Evolutionary conservation across 2,329 filamentous ascomycete genomes (phyloP).

Genomic region (Aspergillus bombycis): DNA sequence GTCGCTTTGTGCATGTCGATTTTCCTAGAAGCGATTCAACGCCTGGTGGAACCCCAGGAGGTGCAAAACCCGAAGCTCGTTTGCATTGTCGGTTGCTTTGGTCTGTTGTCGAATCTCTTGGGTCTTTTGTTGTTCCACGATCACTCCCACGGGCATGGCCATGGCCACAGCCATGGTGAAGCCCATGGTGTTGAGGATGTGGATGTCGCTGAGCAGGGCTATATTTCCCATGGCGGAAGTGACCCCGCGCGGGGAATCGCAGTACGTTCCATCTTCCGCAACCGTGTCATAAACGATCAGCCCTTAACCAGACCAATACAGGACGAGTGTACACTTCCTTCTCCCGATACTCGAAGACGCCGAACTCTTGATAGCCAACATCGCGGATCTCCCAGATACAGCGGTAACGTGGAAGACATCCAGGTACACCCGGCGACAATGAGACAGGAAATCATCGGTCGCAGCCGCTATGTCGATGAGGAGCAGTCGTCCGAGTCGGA

Average conservation of each 20-base stretch:
- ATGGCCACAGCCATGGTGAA: conserved; percentile 54
- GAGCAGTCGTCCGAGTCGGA: conserved; percentile 58
- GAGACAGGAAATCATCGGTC: conserved; percentile 86
- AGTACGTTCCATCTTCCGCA: conserved; percentile 62
- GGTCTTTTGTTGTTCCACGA: conserved; percentile 92
- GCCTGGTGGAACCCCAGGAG: conserved; percentile 87
- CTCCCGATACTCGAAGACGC: conserved; percentile 36
- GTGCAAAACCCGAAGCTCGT: conserved; percentile 85
- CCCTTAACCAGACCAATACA: conserved; percentile 24
- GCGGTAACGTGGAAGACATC: conserved; percentile 69
- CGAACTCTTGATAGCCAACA: conserved; percentile 28
- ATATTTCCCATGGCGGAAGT: conserved; percentile 39
- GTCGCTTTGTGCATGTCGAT: conserved; percentile 96
- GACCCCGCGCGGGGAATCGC: conserved; percentile 53
- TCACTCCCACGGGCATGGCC: conserved; percentile 81
- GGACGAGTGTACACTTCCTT: conserved; percentile 31
- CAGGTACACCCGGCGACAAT: conserved; percentile 89
- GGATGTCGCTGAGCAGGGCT: conserved; percentile 42
- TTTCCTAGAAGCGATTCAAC: conserved; percentile 89
- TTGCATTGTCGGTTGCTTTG: conserved; percentile 83
- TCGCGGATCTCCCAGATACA: conserved; percentile 39
- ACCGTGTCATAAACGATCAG: neutral
- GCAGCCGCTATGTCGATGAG: conserved; percentile 63
- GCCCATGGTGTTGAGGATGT: conserved; percentile 50
- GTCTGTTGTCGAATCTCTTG: conserved; percentile 83